These are phyloP conservation scores for Fusarium solani-melongenae DNA, from an alignment of 2,329 filamentous ascomycete genomes.

Conservation along the genomic window DNA sequence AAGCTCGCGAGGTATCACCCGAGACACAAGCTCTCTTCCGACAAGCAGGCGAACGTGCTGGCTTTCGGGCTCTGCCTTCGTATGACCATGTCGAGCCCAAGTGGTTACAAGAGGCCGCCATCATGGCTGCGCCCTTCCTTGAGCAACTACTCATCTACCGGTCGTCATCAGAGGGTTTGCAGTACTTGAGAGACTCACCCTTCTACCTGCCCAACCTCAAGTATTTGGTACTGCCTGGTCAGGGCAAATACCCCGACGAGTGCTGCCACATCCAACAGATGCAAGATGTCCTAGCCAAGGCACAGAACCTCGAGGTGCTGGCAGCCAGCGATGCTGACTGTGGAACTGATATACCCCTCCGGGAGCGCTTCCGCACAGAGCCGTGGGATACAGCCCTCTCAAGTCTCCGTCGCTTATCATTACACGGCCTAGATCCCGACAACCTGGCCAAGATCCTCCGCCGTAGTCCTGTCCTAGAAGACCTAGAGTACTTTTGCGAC, in stretches of 20 bases:
- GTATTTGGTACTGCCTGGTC: conserved; percentile 40
- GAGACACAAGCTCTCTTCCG: conserved; percentile 40
- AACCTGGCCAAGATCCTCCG: conserved; percentile 41
- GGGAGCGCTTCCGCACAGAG: conserved; percentile 40
- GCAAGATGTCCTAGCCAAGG: conserved; percentile 42
- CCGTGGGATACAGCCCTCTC: conserved; percentile 40
- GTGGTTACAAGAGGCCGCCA: conserved; percentile 43
- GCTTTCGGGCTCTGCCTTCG: conserved; percentile 38
- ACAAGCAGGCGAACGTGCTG: conserved; percentile 40
- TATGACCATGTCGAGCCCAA: conserved; percentile 42
- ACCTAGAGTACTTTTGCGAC: conserved; percentile 44
- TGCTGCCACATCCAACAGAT: conserved; percentile 45
- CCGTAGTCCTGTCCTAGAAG: conserved; percentile 40
- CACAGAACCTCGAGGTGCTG: conserved; percentile 40
- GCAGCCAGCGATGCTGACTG: conserved; percentile 42
- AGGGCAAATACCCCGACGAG: conserved; percentile 38
- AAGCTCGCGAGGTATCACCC: conserved; percentile 15
- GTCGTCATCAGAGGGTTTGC: conserved; percentile 40
- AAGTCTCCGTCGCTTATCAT: conserved; percentile 38
- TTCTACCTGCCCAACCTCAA: conserved; percentile 43
- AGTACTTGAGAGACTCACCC: conserved; percentile 42
- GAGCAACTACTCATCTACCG: conserved; percentile 43
- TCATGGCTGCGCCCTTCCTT: conserved; percentile 43
- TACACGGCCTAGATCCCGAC: conserved; percentile 41
- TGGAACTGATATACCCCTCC: conserved; percentile 40